Base-by-base conservation (phyloP, 495 filamentous ascomycete species). In the Hypoxylon subgilvum region DNA sequence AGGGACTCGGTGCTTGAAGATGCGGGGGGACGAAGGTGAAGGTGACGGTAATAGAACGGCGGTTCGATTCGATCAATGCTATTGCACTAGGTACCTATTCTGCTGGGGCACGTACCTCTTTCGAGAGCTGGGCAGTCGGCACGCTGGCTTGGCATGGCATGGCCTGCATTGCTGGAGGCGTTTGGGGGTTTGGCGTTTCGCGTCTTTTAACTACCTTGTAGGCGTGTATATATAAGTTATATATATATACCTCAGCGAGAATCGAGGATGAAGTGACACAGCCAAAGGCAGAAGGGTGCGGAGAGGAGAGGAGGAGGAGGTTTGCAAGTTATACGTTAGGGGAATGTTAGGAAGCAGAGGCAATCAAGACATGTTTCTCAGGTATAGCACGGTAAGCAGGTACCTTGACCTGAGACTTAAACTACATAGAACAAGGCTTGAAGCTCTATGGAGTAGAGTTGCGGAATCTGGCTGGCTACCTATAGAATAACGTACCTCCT, bases 91-190 rank as follows among this genome's bases (percentile, higher is more conserved):
- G 23, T 27, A 4, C 21, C 13, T 49, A 61, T 32, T 34, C 23
- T 25, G 22, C 23, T 27, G 13, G 49, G 4, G 45, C 44, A 12
- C 3, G 31, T 12, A 5, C 10, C 36, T 34, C 54, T 30, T 39
- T 64, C 39, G 23, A 27, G 23, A 31, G 17, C 28, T 42, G 14
- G 40, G 13, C 27, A 21, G 36, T 18, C n/a, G n/a, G n/a, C n/a
- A n/a, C n/a, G n/a, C n/a, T 31, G 16, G 23, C 8, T 36, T 34
- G 22, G 23, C 36, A 39, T 49, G 49, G 13, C 13, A 6, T 57
- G 44, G 52, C 52, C 56, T 53, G 67, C 67, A 69, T 69, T 56
- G 61, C 52, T 36, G 50, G 54, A 52, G 67, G 67, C 67, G 67
- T 69, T 67, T 51, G 46, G 52, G 40, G 52, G n/a, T n/a, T 36